Evolutionary conservation across 495 filamentous ascomycete genomes (phyloP).

Genomic region (Saxophila tyrrhenica): DNA sequence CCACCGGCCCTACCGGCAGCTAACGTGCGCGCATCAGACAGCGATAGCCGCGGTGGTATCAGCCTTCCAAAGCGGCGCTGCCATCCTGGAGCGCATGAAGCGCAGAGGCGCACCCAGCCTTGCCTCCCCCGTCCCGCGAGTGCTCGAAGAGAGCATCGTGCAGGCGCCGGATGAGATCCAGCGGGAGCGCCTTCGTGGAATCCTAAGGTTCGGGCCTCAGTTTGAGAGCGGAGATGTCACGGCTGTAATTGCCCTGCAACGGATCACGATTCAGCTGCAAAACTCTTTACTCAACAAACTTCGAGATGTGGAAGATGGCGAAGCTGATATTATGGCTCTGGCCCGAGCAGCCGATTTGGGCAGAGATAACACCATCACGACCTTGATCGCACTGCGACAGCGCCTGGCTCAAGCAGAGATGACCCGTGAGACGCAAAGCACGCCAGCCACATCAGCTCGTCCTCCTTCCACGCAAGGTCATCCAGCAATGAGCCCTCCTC

Average conservation of each 20-base stretch:
- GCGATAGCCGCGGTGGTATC: conserved; percentile 11
- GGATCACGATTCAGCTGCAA: conserved; percentile 17
- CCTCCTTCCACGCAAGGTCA: not conserved
- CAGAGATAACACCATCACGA: not conserved
- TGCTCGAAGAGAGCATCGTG: not conserved
- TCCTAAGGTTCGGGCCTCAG: conserved; percentile 4
- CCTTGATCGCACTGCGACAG: not conserved
- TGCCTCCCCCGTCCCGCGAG: not conserved
- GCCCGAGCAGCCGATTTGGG: not conserved
- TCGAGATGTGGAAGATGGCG: not conserved
- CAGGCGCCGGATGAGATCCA: not conserved
- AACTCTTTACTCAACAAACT: conserved; percentile 12
- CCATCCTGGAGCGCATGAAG: conserved; percentile 17
- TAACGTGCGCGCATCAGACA: not conserved
- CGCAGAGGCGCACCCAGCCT: conserved; percentile 1
- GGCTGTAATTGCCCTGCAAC: conserved; percentile 17
- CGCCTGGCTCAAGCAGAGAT: not conserved
- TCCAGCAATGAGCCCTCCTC: not conserved
- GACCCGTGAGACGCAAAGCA: not conserved
- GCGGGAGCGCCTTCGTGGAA: not conserved
- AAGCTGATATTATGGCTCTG: not conserved
- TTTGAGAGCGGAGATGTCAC: conserved; percentile 17
- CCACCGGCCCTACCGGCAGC: too few species aligned
- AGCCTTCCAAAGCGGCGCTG: conserved; percentile 11
- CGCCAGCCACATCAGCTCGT: too few species aligned